Base-by-base conservation (phyloP, 1,284 basidiomycete genomes). In the Apiotrichum gracile region DNA sequence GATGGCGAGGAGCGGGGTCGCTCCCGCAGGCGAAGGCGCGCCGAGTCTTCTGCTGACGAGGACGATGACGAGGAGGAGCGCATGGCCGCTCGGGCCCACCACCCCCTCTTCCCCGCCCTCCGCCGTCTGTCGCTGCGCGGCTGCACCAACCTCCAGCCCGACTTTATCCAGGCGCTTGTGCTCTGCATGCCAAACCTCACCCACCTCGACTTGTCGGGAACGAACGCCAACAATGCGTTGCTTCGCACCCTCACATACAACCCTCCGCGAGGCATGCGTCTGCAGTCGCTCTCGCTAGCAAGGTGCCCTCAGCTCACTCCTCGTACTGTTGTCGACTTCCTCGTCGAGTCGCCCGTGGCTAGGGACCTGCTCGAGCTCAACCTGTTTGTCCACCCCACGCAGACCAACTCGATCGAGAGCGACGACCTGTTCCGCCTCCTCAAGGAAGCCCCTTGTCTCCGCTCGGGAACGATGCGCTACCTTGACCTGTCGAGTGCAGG, bases 401-500 rank as follows among this genome's bases (percentile, higher is more conserved):
- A 89, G 73, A 81, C 84, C 0, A 90, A 86, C n/a, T 83, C 88
- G 0, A 78, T 98, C 27, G 81, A 82, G 10, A 76, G 77, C 37
- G 80, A 83, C 21, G 85, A 97, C 57, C 79, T 97, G 29, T 64
- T 74, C 22, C 79, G 82, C 22, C 83, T 97, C 49, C 72, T 97
- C 51, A 78, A 80, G 1, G 73, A 76, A 17, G 91, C 91, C 0
- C 91, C 91, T 0, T 91, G 88, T 68, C 87, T 98, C 78, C 77
- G 78, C 14, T 83, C 79, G 31, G 89, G 90, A 17, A 74, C 82
- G 50, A 78, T 97, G 41, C 80, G 85, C 17, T 97, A 93, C 74
- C 82, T 98, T 55, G 94, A 98, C 72, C 73, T 98, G 19, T 93
- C 91, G 12, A 89, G 88, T 54, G 80, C 88, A 6, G 85, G 85